phyloP scores from a whole-genome alignment of 208 protist species.

The Leishmania arabica region DNA sequence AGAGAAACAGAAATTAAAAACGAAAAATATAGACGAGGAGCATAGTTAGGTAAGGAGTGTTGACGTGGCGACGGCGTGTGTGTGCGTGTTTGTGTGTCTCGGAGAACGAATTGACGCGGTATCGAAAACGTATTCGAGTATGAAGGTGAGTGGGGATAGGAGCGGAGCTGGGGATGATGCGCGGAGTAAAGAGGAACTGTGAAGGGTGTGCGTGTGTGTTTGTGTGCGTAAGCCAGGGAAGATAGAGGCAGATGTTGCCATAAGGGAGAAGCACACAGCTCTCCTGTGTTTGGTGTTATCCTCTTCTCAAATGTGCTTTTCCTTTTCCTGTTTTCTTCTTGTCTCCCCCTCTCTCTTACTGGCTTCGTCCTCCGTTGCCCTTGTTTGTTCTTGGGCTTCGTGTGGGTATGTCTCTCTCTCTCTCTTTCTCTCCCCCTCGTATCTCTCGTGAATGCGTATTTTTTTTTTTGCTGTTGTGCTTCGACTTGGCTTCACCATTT shows the following conservation, averaged over 20 bases:
- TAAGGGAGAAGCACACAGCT: neutral
- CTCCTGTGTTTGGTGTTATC: neutral
- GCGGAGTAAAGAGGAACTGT: neutral
- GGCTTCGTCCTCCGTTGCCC: neutral
- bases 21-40: neutral
- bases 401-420: neutral
- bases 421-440: neutral
- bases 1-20: neutral
- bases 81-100: neutral
- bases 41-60: neutral
- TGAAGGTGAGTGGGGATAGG: neutral
- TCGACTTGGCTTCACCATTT: neutral
- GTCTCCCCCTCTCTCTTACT: neutral
- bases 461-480: neutral
- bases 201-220: neutral
- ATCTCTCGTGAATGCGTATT: neutral
- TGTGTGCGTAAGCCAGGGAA: neutral
- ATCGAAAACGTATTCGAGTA: neutral
- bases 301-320: neutral
- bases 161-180: neutral
- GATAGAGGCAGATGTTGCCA: neutral
- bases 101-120: neutral
- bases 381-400: neutral
- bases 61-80: neutral
- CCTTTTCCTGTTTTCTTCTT: neutral